Conservation (phyloP, 495 filamentous ascomycete species). For the Cercophora newfieldiana region DNA sequence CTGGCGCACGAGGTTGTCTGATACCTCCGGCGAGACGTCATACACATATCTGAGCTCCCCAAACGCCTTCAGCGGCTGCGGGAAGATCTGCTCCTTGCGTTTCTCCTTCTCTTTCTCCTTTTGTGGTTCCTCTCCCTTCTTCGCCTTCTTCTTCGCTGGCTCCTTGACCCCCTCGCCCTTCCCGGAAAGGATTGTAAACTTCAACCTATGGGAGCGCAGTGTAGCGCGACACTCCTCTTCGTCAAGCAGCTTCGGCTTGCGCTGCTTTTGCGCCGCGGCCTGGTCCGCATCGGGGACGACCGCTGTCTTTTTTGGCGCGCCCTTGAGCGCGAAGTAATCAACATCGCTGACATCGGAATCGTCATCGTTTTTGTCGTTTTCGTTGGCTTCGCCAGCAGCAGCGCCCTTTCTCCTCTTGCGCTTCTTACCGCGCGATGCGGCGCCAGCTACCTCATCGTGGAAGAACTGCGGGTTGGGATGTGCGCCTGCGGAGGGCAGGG, state of each 20-base stretch:
- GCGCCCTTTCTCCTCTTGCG: slow-evolving; percentile 47
- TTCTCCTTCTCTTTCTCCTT: slow-evolving; percentile 49
- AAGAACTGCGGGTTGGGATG: slow-evolving; percentile 51
- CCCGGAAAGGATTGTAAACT: slow-evolving; percentile 67
- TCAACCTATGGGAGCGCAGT: slow-evolving; percentile 82
- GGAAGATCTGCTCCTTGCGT: slow-evolving; percentile 58
- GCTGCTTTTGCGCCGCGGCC: slow-evolving; percentile 31
- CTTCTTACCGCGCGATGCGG: slow-evolving; percentile 42
- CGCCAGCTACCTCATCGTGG: slow-evolving; percentile 42
- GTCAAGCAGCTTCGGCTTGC: slow-evolving; percentile 40
- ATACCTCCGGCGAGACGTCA: slow-evolving; percentile 66
- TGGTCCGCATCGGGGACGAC: background rate
- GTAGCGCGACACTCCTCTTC: slow-evolving; percentile 71
- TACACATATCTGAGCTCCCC: slow-evolving; percentile 67
- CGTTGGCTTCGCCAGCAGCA: slow-evolving; percentile 19
- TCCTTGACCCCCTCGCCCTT: slow-evolving; percentile 32
- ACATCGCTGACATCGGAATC: slow-evolving; percentile 41
- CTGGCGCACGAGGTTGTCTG: slow-evolving; percentile 76
- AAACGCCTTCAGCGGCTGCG: slow-evolving; percentile 78
- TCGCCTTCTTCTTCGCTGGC: slow-evolving; percentile 32
- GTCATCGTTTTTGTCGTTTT: slow-evolving; percentile 27
- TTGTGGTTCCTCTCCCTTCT: slow-evolving; percentile 53
- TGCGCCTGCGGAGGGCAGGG: slow-evolving; percentile 53
- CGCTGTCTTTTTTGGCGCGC: slow-evolving; percentile 16
- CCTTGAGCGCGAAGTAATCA: slow-evolving; percentile 52